Conservation (phyloP, 2,329 filamentous ascomycete species). For the Zarea fungicola region DNA sequence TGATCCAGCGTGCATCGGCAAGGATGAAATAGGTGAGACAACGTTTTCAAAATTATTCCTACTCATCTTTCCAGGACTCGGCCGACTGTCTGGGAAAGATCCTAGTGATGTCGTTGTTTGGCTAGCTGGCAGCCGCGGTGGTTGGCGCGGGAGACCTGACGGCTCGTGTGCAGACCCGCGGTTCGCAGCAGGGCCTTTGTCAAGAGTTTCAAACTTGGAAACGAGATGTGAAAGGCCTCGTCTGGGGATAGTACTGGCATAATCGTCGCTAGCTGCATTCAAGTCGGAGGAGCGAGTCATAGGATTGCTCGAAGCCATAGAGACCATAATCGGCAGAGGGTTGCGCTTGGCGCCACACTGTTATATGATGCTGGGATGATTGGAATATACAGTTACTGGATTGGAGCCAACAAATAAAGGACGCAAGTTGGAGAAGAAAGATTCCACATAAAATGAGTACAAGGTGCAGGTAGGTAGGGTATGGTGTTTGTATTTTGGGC, state of each 20-base stretch:
- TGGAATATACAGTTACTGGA: neutral
- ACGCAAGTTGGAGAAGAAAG: neutral
- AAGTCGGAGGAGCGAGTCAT: neutral
- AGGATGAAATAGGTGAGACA: neutral
- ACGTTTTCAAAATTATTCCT: neutral
- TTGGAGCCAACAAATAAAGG: neutral
- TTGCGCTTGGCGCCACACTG: neutral
- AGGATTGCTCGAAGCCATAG: neutral
- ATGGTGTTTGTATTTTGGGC: neutral
- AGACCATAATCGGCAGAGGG: neutral
- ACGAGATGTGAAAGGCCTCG: constrained; percentile 27
- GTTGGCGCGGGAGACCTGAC: constrained; percentile 7
- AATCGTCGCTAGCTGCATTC: neutral
- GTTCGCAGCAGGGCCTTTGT: constrained; percentile 16
- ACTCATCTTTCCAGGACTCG: neutral
- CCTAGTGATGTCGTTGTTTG: constrained; percentile 6
- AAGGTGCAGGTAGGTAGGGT: constrained; percentile 2
- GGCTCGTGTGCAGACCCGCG: neutral
- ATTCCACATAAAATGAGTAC: neutral
- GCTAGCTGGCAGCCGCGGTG: constrained; percentile 9
- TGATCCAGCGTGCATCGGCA: neutral
- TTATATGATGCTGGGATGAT: neutral
- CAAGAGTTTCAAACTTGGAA: constrained; percentile 31
- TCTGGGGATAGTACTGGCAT: neutral
- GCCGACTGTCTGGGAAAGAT: neutral